A percentile compares a stretch with the other conserved stretches of the same genome.
Conservation (phyloP, 2,329 filamentous ascomycete species). For the Colletotrichum phormii region DNA sequence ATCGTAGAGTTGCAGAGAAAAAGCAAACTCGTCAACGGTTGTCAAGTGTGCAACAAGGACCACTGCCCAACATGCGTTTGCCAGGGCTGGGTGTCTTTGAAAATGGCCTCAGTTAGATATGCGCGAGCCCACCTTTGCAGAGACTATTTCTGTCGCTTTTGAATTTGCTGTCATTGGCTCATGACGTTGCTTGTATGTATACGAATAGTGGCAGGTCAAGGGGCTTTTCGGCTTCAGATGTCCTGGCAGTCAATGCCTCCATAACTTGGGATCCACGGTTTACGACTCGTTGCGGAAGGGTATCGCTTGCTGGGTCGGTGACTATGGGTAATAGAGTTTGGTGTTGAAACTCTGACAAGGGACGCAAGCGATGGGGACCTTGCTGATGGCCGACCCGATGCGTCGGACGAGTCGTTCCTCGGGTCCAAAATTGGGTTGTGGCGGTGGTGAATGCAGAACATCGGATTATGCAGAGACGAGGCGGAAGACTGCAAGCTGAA, state of each 20-base stretch:
- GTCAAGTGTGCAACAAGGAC: not conserved
- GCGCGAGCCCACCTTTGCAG: not conserved
- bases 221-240: conserved; percentile 6
- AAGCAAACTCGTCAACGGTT: not conserved
- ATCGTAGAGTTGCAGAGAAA: conserved; percentile 5
- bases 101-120: conserved; percentile 15
- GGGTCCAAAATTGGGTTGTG: not conserved
- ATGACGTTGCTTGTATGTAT: conserved; percentile 19
- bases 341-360: conserved; percentile 34
- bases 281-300: not conserved
- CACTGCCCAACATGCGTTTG: not conserved
- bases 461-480: conserved; percentile 2
- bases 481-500: not conserved
- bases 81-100: conserved; percentile 1
- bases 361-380: conserved; percentile 16
- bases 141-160: conserved; percentile 20
- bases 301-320: not conserved
- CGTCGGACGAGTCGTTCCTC: not conserved
- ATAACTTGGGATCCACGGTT: conserved; percentile 1
- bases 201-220: conserved; percentile 2
- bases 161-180: conserved; percentile 10
- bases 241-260: conserved; percentile 15
- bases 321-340: conserved; percentile 26
- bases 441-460: conserved; percentile 3
- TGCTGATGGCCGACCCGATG: conserved; percentile 29